phyloP scores from a whole-genome alignment of 345 rosid genomes.

The Barbarea vulgaris region DNA sequence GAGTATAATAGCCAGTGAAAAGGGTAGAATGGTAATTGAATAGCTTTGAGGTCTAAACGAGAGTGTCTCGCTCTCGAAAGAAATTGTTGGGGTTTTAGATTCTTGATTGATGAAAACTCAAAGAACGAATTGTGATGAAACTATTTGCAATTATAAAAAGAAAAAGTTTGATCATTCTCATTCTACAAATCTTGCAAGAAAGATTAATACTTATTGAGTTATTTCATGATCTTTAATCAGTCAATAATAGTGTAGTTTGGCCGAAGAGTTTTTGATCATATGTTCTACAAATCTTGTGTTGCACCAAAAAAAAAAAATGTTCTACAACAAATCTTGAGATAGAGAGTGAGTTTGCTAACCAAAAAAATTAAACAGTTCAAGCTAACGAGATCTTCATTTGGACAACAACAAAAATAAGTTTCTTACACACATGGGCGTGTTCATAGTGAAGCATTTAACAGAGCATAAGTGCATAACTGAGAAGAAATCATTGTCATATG shows the following conservation, averaged over 20 bases:
- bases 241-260: not conserved
- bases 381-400: too few relatives aligned
- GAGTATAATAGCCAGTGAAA: conserved; percentile 66
- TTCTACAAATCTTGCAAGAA: conserved; percentile 12
- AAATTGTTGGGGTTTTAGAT: conserved; percentile 23
- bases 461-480: not conserved
- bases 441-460: not conserved
- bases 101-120: conserved; percentile 33
- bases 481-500: not conserved
- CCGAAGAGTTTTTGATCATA: too few relatives aligned
- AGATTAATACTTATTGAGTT: not conserved
- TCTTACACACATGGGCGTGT: not conserved
- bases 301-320: too few relatives aligned
- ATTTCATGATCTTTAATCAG: not conserved
- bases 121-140: conserved; percentile 10
- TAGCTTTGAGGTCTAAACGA: conserved; percentile 15
- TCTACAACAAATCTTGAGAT: too few relatives aligned
- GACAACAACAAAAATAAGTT: too few relatives aligned
- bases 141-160: conserved; percentile 23
- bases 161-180: conserved; percentile 13
- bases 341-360: too few relatives aligned
- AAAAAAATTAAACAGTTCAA: too few relatives aligned
- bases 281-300: too few relatives aligned
- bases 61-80: conserved; percentile 57
- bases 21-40: conserved; percentile 9